These are phyloP conservation scores for Leccinum rimulosum DNA, from an alignment of 768 basidiomycete species.

Conservation along the genomic window DNA sequence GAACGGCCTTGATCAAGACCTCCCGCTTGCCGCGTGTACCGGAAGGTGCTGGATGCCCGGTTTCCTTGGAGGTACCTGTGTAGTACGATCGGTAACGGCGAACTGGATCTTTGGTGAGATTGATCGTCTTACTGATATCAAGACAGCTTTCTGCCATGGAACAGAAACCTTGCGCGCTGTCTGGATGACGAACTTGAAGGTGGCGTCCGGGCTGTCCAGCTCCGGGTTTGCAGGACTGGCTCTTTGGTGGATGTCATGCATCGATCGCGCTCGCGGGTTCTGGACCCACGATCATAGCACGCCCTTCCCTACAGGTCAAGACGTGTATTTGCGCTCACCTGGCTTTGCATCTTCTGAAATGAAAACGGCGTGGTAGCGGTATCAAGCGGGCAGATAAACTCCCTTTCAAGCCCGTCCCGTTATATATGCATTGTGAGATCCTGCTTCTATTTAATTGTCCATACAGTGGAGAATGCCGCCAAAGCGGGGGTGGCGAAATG, in stretches of 20 bases:
- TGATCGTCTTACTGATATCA: slow-evolving; percentile 20
- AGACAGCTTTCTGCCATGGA: slow-evolving; percentile 17
- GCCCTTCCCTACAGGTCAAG: slow-evolving; percentile 20
- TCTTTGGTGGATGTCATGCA: slow-evolving; percentile 13
- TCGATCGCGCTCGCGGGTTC: slow-evolving; percentile 14
- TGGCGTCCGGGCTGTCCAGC: slow-evolving; percentile 7
- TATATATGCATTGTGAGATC: slow-evolving; percentile 17
- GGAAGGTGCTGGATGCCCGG: slow-evolving; percentile 7
- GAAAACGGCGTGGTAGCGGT: slow-evolving; percentile 25
- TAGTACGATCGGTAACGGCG: slow-evolving; percentile 8
- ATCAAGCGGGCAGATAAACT: slow-evolving; percentile 15
- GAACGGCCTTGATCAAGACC: slow-evolving; percentile 11
- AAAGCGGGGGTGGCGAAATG: slow-evolving; percentile 18
- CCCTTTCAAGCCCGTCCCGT: slow-evolving; percentile 1
- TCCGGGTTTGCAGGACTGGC: slow-evolving; percentile 4
- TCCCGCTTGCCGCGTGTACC: slow-evolving; percentile 19
- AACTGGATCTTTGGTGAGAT: neutral
- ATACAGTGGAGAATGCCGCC: slow-evolving; percentile 9
- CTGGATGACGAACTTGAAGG: slow-evolving; percentile 19
- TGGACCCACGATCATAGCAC: slow-evolving; percentile 24
- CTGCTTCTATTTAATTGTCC: slow-evolving; percentile 3
- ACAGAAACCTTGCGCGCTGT: slow-evolving; percentile 22
- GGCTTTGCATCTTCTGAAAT: slow-evolving; percentile 20
- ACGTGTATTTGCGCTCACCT: slow-evolving; percentile 15
- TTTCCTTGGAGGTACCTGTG: slow-evolving; percentile 27